These are phyloP conservation scores for Rhodamnia argentea DNA, from an alignment of 345 rosid species.

Conservation along the genomic window DNA sequence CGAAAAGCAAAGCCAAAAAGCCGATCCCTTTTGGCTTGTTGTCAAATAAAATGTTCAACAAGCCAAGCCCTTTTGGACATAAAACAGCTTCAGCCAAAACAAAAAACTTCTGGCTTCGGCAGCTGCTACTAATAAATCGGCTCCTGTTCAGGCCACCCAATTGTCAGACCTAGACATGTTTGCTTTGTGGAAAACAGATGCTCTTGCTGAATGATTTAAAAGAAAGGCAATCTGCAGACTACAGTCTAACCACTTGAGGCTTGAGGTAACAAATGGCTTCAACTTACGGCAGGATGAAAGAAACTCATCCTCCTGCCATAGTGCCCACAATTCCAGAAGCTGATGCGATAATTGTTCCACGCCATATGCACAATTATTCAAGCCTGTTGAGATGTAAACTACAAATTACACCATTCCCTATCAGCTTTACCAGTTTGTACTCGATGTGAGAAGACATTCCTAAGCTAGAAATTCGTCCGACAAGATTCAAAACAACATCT, in stretches of 20 bases:
- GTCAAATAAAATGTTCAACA: neutral
- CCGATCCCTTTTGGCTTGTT: neutral
- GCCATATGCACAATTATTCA: neutral
- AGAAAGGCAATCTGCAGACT: neutral
- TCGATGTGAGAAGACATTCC: neutral
- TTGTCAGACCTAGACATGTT: neutral
- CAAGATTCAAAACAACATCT: neutral
- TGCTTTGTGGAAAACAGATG: neutral
- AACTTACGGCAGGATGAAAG: neutral
- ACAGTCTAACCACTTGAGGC: neutral
- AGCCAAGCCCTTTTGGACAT: neutral
- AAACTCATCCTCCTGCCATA: neutral
- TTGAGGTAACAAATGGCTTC: neutral
- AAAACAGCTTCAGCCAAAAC: neutral
- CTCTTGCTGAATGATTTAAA: neutral
- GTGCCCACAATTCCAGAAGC: neutral
- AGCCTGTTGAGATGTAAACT: neutral
- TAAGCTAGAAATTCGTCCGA: neutral
- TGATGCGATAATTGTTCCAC: neutral
- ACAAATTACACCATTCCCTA: neutral
- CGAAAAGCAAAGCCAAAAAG: neutral
- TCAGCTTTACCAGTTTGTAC: neutral
- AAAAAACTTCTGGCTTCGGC: neutral
- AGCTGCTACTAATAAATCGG: neutral
- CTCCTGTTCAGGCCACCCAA: neutral